Base-by-base conservation (phyloP, 768 basidiomycete species). In the Mycena latifolia region DNA sequence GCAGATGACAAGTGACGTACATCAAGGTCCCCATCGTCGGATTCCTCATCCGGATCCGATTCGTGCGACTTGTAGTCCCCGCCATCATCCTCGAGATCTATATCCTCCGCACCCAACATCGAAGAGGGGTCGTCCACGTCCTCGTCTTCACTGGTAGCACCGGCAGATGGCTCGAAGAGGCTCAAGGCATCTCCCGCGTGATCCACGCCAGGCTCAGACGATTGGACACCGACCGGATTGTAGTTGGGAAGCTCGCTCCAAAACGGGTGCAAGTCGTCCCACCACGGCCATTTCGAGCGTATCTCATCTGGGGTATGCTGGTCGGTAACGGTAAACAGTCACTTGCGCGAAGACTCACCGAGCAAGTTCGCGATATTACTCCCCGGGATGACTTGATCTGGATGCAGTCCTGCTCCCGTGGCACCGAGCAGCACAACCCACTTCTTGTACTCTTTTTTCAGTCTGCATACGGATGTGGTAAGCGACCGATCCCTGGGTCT, bases 231-330 rank as follows among this genome's bases (percentile, higher is more conserved):
- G 15, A 76, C 51, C 1, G 77, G 71, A 50, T 76, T 76, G 67
- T 75, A 77, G 61, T 72, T 72, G 2, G 77, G 77, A 27, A 77
- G 72, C 56, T 77, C 72, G 11, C 56, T 25, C 76, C 76, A 77
- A 41, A 76, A 72, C 15, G 71, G 27, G 50, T 78, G 75, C 3
- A 78, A 56, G 35, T 72, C 69, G 25, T 74, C 69, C 74, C 74
- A 78, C 71, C 73, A 77, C 27, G 75, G 73, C 72, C 72, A 78
- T 14, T 70, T 37, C 1, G 25, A 22, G 2, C 28, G 41, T 18
- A 75, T 70, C 10, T n/a, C 5, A 29, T 39, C 66, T 69, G 20
- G 20, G 5, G 41, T 5, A 43, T n/a, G n/a, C n/a, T 20, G 29
- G 27, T 39, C 27, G 46, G 41, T 48, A 39, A 5, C 11, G 31